These are phyloP conservation scores for Apiotrichum sp. DNA, from an alignment of 1,284 basidiomycete genomes.

Conservation along the genomic window DNA sequence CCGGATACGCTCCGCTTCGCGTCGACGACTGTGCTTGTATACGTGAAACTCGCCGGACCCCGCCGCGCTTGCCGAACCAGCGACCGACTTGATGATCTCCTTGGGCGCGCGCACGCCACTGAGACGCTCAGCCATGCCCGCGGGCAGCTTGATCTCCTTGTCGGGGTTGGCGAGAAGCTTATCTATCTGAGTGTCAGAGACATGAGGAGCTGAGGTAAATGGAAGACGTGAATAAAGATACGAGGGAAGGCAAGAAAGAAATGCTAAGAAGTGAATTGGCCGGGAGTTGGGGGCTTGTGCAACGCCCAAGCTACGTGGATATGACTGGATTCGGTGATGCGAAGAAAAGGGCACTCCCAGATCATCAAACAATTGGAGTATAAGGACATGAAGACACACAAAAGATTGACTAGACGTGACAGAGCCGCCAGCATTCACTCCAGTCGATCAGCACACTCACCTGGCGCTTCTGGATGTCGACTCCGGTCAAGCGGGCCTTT, in stretches of 20 bases:
- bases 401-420: too few relatives aligned
- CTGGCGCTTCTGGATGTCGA: conserved; percentile 28
- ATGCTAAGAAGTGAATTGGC: too few relatives aligned
- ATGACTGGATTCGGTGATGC: too few relatives aligned
- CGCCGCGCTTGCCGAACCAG: conserved; percentile 79
- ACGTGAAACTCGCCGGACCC: conserved; percentile 97
- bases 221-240: too few relatives aligned
- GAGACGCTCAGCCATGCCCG: conserved; percentile 40
- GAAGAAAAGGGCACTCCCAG: too few relatives aligned
- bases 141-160: conserved; percentile 69
- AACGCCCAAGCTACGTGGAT: too few relatives aligned
- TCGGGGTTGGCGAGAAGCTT: conserved; percentile 78
- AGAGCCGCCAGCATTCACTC: too few relatives aligned
- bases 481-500: conserved; percentile 25
- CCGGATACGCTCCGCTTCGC: conserved; percentile 92
- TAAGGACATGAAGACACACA: too few relatives aligned
- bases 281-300: too few relatives aligned
- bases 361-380: too few relatives aligned
- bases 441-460: conserved; percentile 10
- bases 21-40: conserved; percentile 87
- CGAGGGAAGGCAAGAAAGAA: too few relatives aligned
- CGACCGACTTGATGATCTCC: conserved; percentile 99
- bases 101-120: conserved; percentile 57
- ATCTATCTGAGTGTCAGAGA: conserved; percentile 56
- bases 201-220: too few relatives aligned